Evolutionary conservation across 306 rosid genomes (phyloP), one percentile per base, ranked within the genome.

Genomic region (Sechiopsis laciniata): DNA sequence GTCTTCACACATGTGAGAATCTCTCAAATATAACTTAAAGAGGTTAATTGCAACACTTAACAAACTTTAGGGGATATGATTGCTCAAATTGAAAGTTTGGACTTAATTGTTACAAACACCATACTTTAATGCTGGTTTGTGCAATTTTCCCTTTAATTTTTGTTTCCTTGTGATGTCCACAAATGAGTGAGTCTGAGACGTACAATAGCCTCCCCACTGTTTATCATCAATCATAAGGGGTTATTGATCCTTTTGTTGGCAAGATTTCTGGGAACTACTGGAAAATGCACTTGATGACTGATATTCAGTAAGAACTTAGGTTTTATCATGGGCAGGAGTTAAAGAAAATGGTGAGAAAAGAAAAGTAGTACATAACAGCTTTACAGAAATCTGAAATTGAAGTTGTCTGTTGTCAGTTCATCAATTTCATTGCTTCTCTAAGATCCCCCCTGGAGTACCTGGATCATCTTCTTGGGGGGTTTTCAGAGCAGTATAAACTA

Each of bases 241-340:
- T 69, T 48, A 12, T 68, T 68, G 35, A 68, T 46, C 35, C 32
- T 10, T 68, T 12, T 42, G 73, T 21, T n/a, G 21, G 71, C 16
- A 35, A 46, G 72, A 66, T 8, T 16, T 60, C 48, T 22, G 21
- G 48, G 48, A 62, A 62, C 62, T 11, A 61, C 68, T 57, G 32
- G 62, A 13, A 57, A 0, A 0, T 16, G 12, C 11, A 55, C 60
- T 16, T 55, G 17, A 55, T 2, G 60, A 19, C 17, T 17, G 60
- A 55, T n/a, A n/a, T 55, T 55, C 12, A 19, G 60, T 24, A 55
- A 55, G 60, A 55, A 8, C 12, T 6, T 55, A 16, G 22, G 60
- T 32, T n/a, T n/a, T 55, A 6, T 0, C 12, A 55, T n/a, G 22
- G 24, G 24, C 21, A 55, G 24, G 12, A 55, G 60, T n/a, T n/a